A percentile compares a stretch with the other conserved stretches of the same genome.
Evolutionary conservation across 768 basidiomycete genomes (phyloP).

Genomic region (Pleurotus tuoliensis): DNA sequence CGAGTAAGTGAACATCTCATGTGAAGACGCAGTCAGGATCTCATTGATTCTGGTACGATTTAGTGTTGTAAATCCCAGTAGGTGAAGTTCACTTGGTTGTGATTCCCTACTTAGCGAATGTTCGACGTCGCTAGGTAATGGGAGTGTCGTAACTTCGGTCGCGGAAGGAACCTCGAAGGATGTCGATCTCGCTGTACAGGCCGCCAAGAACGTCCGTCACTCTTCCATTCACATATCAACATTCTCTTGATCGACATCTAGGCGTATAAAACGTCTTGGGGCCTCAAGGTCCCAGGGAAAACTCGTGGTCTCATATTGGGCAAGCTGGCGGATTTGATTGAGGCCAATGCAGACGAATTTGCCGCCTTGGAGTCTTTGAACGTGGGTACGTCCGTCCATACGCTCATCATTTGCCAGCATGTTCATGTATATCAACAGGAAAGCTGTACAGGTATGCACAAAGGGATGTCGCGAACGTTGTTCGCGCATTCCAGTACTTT

Average conservation of each 20-base stretch:
- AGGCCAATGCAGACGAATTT: conserved; percentile 41
- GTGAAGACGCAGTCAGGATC: neutral
- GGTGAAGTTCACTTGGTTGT: neutral
- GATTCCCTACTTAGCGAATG: neutral
- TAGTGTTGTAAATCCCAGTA: conserved; percentile 44
- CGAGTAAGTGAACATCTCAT: conserved; percentile 39
- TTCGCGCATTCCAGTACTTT: conserved; percentile 57
- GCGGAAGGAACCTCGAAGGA: conserved; percentile 56
- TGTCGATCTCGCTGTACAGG: conserved; percentile 60
- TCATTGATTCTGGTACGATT: neutral
- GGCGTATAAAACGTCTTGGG: conserved; percentile 42
- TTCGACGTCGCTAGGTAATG: conserved; percentile 39
- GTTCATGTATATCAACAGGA: conserved; percentile 14
- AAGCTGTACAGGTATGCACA: conserved; percentile 22
- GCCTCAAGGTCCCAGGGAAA: conserved; percentile 36
- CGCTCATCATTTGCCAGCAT: neutral
- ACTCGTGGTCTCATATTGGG: conserved; percentile 36
- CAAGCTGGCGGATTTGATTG: conserved; percentile 51
- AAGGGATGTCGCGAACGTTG: conserved; percentile 19
- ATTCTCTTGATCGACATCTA: neutral
- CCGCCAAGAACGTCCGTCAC: conserved; percentile 41
- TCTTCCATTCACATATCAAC: neutral
- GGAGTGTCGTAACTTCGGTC: conserved; percentile 50
- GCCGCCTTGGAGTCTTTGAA: conserved; percentile 49
- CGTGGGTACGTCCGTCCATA: conserved; percentile 24